These are phyloP conservation scores for Cyathus striatus DNA, from an alignment of 768 basidiomycete species.

Conservation along the genomic window DNA sequence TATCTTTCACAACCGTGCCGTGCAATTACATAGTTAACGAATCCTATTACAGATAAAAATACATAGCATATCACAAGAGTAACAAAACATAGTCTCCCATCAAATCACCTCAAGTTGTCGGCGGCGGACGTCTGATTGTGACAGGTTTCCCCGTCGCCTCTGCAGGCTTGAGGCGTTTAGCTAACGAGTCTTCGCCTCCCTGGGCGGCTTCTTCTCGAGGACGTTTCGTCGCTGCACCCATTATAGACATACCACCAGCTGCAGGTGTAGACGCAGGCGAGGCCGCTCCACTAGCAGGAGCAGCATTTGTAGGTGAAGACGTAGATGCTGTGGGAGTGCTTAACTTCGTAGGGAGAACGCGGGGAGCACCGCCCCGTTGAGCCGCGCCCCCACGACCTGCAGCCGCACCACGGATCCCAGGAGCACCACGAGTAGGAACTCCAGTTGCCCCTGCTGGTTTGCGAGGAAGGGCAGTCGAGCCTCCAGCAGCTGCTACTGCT, in stretches of 20 bases:
- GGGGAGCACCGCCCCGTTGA: slow-evolving; percentile 11
- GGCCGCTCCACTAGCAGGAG: slow-evolving; percentile 11
- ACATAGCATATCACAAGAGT: slow-evolving; percentile 1
- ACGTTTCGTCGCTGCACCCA: slow-evolving; percentile 63
- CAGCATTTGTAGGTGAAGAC: no score
- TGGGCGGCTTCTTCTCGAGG: slow-evolving; percentile 50
- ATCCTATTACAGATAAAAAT: slow-evolving; percentile 1
- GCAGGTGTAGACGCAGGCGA: slow-evolving; percentile 22
- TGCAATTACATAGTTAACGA: background rate
- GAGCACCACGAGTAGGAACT: slow-evolving; percentile 14
- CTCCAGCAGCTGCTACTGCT: slow-evolving; percentile 10
- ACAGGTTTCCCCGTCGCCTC: slow-evolving; percentile 19
- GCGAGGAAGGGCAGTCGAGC: slow-evolving; percentile 20
- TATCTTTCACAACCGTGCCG: no score
- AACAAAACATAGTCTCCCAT: slow-evolving; percentile 6
- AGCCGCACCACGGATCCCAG: slow-evolving; percentile 28
- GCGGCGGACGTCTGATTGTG: slow-evolving; percentile 12
- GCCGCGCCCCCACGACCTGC: slow-evolving; percentile 28
- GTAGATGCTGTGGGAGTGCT: slow-evolving; percentile 19
- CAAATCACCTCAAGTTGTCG: slow-evolving; percentile 6
- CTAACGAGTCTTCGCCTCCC: slow-evolving; percentile 50
- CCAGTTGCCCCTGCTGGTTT: slow-evolving; percentile 20
- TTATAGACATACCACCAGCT: slow-evolving; percentile 46
- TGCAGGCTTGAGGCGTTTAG: slow-evolving; percentile 63
- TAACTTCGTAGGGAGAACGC: slow-evolving; percentile 6